Evolutionary conservation across 2,329 filamentous ascomycete species (phyloP).

Genomic region (Fusarium tricinctum): DNA sequence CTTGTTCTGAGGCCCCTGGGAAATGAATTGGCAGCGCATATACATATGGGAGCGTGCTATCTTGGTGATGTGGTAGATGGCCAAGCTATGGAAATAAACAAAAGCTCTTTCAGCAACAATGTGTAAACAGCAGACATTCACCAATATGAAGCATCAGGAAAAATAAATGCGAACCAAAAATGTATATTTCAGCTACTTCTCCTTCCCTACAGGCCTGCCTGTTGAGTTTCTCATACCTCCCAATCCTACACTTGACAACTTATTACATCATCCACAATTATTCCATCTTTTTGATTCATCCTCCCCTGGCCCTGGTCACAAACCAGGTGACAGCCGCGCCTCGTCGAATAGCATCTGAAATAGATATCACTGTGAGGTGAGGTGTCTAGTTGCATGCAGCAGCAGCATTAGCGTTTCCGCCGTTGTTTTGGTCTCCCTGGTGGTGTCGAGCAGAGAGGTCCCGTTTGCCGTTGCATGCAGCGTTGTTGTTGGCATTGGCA

Average conservation of each 20-base stretch:
- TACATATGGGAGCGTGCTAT: too few species aligned
- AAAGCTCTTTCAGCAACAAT: too few species aligned
- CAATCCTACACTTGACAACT: not conserved
- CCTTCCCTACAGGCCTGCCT: not conserved
- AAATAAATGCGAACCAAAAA: not conserved
- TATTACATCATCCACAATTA: not conserved
- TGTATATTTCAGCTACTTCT: not conserved
- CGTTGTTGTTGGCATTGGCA: conserved; percentile 1
- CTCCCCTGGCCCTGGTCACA: too few species aligned
- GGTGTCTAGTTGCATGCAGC: conserved; percentile 13
- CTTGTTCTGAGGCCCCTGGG: too few species aligned
- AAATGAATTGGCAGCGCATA: too few species aligned
- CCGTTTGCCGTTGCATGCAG: conserved; percentile 15
- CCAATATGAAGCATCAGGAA: too few species aligned
- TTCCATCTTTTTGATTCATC: not conserved
- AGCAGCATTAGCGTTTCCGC: conserved; percentile 9
- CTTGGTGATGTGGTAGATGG: too few species aligned
- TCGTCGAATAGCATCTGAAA: not conserved
- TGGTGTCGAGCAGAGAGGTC: conserved; percentile 16
- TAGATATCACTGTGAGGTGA: not conserved
- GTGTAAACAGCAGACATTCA: too few species aligned
- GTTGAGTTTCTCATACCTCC: not conserved
- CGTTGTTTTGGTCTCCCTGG: conserved; percentile 14
- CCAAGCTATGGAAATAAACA: too few species aligned
- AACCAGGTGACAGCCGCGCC: too few species aligned